Percentiles rank a stretch among this genome's conserved stretches.
These are phyloP conservation scores for Diphasiastrum complanatum DNA, from an alignment of 83 land plant genomes.

Conservation along the genomic window DNA sequence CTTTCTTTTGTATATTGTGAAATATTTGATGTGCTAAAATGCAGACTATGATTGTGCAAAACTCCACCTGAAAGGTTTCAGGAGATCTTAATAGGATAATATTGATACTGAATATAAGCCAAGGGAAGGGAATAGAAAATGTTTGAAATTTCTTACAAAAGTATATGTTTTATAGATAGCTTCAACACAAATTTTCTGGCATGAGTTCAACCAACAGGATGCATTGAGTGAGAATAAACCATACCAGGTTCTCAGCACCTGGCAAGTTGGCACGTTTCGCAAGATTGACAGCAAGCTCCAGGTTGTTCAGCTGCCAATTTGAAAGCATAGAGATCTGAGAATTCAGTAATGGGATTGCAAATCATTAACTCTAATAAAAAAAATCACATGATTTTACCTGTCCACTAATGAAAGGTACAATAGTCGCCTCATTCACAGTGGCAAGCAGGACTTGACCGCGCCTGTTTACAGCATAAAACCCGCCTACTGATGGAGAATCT, in stretches of 20 bases:
- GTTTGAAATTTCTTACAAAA: too few relatives aligned
- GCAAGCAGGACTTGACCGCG: slow-evolving; percentile 96
- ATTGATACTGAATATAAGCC: too few relatives aligned
- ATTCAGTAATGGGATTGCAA: background rate
- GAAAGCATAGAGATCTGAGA: background rate
- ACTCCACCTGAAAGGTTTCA: too few relatives aligned
- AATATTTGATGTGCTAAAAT: too few relatives aligned
- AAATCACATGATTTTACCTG: slow-evolving; percentile 42
- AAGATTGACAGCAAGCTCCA: slow-evolving; percentile 96
- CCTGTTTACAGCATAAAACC: slow-evolving; percentile 89
- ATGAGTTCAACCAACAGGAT: too few relatives aligned
- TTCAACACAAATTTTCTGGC: background rate
- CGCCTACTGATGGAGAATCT: slow-evolving; percentile 83
- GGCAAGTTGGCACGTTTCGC: slow-evolving; percentile 96
- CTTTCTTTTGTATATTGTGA: too few relatives aligned
- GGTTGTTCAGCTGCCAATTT: slow-evolving; percentile 64
- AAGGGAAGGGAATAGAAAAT: too few relatives aligned
- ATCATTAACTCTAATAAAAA: slow-evolving; percentile 1
- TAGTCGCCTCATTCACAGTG: slow-evolving; percentile 92
- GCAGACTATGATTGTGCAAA: too few relatives aligned
- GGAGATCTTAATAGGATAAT: too few relatives aligned
- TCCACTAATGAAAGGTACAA: slow-evolving; percentile 86
- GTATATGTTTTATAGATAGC: too few relatives aligned
- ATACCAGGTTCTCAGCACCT: slow-evolving; percentile 95
- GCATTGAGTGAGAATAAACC: too few relatives aligned